A percentile compares a stretch with the other conserved stretches of the same genome.
phyloP scores from a whole-genome alignment of 495 filamentous ascomycete genomes.

The Podospora pseudopauciseta region DNA sequence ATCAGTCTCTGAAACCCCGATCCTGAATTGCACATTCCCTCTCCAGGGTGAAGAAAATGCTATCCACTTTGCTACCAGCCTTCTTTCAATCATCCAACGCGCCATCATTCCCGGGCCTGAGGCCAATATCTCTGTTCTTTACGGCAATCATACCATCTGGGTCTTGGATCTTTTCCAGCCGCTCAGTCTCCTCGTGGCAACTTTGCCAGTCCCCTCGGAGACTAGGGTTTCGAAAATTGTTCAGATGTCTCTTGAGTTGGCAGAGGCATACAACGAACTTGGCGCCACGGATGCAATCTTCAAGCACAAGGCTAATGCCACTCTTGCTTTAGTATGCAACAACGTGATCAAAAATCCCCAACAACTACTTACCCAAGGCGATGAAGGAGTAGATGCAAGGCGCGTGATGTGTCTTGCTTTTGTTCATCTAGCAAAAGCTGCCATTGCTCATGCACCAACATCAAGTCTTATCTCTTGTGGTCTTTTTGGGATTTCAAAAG shows the following conservation, averaged over 20 bases:
- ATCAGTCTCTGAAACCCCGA: constrained; percentile 8
- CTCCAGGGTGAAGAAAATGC: constrained; percentile 25
- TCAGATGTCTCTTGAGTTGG: constrained; percentile 28
- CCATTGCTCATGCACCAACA: constrained; percentile 28
- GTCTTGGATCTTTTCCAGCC: constrained; percentile 36
- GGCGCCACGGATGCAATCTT: constrained; percentile 23
- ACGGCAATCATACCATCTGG: constrained; percentile 31
- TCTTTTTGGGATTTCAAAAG: constrained; percentile 29
- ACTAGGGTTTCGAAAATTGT: constrained; percentile 25
- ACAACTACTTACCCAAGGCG: constrained; percentile 22
- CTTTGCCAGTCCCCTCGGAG: constrained; percentile 28
- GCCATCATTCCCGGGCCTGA: neutral
- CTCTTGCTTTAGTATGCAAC: constrained; percentile 33
- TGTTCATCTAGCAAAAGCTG: constrained; percentile 32
- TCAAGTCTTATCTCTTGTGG: constrained; percentile 34
- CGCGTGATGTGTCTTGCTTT: constrained; percentile 29
- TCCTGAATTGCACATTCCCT: constrained; percentile 19
- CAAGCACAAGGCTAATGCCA: constrained; percentile 32
- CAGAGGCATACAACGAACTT: constrained; percentile 13
- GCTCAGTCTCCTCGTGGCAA: constrained; percentile 27
- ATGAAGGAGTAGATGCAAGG: constrained; percentile 14
- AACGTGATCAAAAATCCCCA: constrained; percentile 22
- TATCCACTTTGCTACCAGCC: constrained; percentile 26
- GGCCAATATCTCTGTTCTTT: constrained; percentile 16
- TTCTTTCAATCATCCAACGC: constrained; percentile 24